A percentile compares a stretch with the other conserved stretches of the same genome.
phyloP scores from a whole-genome alignment of 176 grass and related monocot species.

The Chloris gayana region DNA sequence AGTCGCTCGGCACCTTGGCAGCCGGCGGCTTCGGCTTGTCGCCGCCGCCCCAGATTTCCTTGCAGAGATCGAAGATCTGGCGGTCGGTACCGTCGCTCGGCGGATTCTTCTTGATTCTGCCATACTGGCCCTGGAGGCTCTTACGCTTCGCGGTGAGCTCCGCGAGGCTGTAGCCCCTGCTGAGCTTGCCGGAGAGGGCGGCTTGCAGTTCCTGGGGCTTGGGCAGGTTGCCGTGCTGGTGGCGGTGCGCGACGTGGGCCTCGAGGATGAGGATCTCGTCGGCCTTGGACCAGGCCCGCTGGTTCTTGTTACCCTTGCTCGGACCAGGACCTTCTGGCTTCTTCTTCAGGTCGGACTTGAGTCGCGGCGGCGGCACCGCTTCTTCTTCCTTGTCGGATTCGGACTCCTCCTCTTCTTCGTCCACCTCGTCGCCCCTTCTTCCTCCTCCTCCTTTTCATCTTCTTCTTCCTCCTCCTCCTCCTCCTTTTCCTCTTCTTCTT shows the following conservation, averaged over 20 bases:
- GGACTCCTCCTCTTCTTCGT: conserved; percentile 5
- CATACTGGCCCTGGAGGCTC: conserved; percentile 23
- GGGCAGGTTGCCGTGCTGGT: conserved; percentile 41
- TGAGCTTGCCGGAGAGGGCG: conserved; percentile 36
- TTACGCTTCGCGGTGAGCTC: conserved; percentile 42
- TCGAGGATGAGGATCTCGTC: conserved; percentile 53
- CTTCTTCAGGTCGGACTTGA: neutral
- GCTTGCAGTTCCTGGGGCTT: neutral
- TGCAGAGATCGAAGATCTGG: conserved; percentile 36
- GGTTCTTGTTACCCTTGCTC: conserved; percentile 20
- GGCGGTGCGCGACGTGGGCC: conserved; percentile 32
- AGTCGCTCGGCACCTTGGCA: neutral
- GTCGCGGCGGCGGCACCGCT: neutral
- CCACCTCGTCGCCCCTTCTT: neutral
- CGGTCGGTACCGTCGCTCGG: conserved; percentile 46
- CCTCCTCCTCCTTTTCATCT: conserved; percentile 21
- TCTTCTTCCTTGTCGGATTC: conserved; percentile 10
- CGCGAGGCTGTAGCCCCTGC: neutral
- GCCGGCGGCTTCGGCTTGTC: neutral
- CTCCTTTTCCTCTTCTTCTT: neutral
- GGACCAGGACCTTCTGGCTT: neutral
- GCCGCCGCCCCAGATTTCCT: conserved; percentile 30
- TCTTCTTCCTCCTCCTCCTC: neutral
- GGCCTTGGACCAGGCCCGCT: conserved; percentile 41
- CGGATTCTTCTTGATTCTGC: neutral